phyloP scores from a whole-genome alignment of 2,329 filamentous ascomycete species.

The Talaromyces islandicus region DNA sequence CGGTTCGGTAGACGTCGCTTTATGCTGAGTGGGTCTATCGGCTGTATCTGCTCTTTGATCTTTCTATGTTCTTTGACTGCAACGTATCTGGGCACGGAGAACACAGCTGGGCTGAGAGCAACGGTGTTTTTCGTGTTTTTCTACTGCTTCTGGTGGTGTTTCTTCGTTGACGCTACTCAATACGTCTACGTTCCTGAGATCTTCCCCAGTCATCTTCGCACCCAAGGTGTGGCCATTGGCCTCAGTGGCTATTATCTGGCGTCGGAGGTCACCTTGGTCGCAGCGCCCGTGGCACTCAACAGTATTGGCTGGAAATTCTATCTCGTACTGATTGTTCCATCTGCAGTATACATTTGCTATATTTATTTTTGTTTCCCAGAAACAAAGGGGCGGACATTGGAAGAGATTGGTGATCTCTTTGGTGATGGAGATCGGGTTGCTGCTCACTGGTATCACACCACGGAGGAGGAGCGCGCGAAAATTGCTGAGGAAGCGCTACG shows the following conservation, averaged over 20 bases:
- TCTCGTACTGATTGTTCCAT: constrained; percentile 30
- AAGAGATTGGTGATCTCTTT: constrained; percentile 32
- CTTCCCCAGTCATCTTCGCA: constrained; percentile 35
- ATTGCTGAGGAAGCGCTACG: not conserved
- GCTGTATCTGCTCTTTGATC: constrained; percentile 25
- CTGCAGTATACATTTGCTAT: constrained; percentile 22
- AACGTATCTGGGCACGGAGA: constrained; percentile 26
- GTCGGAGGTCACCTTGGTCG: constrained; percentile 30
- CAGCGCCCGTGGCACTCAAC: constrained; percentile 26
- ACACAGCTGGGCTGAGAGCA: constrained; percentile 28
- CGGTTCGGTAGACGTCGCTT: constrained; percentile 31
- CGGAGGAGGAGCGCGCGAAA: not conserved
- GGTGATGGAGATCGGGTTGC: constrained; percentile 18
- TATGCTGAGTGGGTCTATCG: constrained; percentile 30
- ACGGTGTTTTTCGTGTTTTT: constrained; percentile 38
- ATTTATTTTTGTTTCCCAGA: constrained; percentile 33
- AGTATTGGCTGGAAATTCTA: constrained; percentile 33
- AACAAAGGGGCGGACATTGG: constrained; percentile 29
- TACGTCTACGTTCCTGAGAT: constrained; percentile 38
- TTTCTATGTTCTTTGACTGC: constrained; percentile 32
- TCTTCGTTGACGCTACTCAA: constrained; percentile 39
- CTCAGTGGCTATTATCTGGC: constrained; percentile 29
- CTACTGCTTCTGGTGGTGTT: constrained; percentile 36
- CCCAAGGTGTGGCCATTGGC: constrained; percentile 32
- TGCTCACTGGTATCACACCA: not conserved